phyloP scores from a whole-genome alignment of 1,284 basidiomycete genomes.

The Gastroboletus turbinatus region DNA sequence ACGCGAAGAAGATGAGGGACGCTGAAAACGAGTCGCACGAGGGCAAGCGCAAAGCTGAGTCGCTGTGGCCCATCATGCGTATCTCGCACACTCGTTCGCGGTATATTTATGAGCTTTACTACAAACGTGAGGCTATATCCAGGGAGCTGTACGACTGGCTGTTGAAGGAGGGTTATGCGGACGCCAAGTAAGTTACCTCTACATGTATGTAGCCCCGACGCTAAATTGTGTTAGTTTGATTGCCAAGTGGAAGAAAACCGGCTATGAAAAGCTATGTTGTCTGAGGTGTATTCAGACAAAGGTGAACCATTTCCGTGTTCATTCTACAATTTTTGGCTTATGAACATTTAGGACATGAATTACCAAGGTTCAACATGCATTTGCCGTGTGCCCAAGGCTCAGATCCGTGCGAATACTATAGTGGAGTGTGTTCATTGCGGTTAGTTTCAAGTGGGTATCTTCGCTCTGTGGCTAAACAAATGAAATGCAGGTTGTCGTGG shows the following conservation, averaged over 20 bases:
- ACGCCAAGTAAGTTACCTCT: constrained; percentile 81
- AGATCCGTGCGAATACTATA: constrained; percentile 87
- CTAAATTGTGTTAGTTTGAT: constrained; percentile 66
- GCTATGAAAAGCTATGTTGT: constrained; percentile 98
- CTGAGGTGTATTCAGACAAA: constrained; percentile 94
- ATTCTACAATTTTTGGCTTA: constrained; percentile 17
- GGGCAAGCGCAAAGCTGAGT: constrained; percentile 95
- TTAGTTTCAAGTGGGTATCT: constrained; percentile 43
- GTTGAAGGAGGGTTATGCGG: constrained; percentile 95
- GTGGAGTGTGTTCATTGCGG: constrained; percentile 98
- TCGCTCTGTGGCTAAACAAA: constrained; percentile 8
- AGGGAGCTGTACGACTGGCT: constrained; percentile 98
- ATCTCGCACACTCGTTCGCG: constrained; percentile 93
- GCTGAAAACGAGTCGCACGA: constrained; percentile 98
- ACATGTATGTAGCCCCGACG: constrained; percentile 3
- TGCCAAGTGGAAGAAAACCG: constrained; percentile 99
- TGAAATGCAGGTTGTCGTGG: constrained; percentile 66
- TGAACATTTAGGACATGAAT: constrained; percentile 84
- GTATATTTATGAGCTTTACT: constrained; percentile 98
- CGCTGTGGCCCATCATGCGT: constrained; percentile 99
- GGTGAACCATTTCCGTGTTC: constrained; percentile 43
- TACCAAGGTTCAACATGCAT: constrained; percentile 99
- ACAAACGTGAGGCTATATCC: constrained; percentile 95
- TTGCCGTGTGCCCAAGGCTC: constrained; percentile 94
- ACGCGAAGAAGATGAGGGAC: constrained; percentile 95